These are phyloP conservation scores for Ascosphaera apis DNA, from an alignment of 2,329 filamentous ascomycete genomes.

Conservation along the genomic window DNA sequence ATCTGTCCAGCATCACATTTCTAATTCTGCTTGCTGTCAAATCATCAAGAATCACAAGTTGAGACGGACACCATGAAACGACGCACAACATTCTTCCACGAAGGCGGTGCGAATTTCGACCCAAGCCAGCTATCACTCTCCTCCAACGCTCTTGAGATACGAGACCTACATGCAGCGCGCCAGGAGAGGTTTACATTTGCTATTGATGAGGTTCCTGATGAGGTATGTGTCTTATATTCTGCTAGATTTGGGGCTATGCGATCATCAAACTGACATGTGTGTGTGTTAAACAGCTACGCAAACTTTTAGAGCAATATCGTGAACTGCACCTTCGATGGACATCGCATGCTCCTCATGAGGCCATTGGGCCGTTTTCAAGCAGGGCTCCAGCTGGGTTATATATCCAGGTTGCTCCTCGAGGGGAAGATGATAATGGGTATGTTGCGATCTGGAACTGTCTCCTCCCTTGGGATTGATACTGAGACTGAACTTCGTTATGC, in stretches of 20 bases:
- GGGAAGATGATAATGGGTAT: slow-evolving; percentile 15
- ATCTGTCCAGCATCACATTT: too few relatives aligned
- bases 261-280: not conserved
- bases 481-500: slow-evolving; percentile 11
- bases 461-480: slow-evolving; percentile 2
- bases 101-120: slow-evolving; percentile 38
- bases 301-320: slow-evolving; percentile 38
- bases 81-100: slow-evolving; percentile 51
- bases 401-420: slow-evolving; percentile 44
- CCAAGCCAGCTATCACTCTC: slow-evolving; percentile 38
- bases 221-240: slow-evolving; percentile 20
- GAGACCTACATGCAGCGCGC: slow-evolving; percentile 40
- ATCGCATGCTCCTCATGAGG: slow-evolving; percentile 32
- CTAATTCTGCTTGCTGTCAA: too few relatives aligned
- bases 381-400: slow-evolving; percentile 62
- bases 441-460: slow-evolving; percentile 5
- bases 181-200: slow-evolving; percentile 60
- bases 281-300: slow-evolving; percentile 26
- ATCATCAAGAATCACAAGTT: too few relatives aligned
- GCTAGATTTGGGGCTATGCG: not conserved
- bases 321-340: slow-evolving; percentile 64
- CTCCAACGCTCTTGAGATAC: slow-evolving; percentile 30
- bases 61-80: slow-evolving; percentile 14
- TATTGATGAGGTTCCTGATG: slow-evolving; percentile 47
- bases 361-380: slow-evolving; percentile 48